Evolutionary conservation across 306 rosid genomes (phyloP).

Genomic region (Dryas octopetala): DNA sequence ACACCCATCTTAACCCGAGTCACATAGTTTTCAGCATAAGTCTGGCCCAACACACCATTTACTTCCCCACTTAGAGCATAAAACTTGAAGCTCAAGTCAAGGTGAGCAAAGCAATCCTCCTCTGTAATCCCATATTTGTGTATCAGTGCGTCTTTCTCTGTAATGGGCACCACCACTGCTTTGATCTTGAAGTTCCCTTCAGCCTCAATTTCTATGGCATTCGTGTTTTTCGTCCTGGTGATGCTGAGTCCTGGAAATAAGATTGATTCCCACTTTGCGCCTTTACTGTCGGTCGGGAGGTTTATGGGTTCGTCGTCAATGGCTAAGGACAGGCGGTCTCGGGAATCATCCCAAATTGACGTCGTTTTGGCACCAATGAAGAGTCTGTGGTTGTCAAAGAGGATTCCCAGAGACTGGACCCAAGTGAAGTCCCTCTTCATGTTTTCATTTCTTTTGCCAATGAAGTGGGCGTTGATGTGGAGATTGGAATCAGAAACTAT

Average conservation of each 20-base stretch:
- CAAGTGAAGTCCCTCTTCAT: constrained; percentile 64
- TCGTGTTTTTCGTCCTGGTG: background rate
- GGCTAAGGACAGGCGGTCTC: constrained; percentile 26
- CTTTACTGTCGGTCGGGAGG: constrained; percentile 11
- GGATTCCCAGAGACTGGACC: constrained; percentile 39
- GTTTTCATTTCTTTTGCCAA: constrained; percentile 26
- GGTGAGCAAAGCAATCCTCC: constrained; percentile 38
- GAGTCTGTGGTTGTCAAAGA: constrained; percentile 29
- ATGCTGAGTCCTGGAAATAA: background rate
- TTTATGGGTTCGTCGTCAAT: constrained; percentile 14
- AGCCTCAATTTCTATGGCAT: constrained; percentile 25
- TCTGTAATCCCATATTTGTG: constrained; percentile 24
- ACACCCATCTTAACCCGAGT: constrained; percentile 46
- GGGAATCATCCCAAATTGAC: constrained; percentile 21
- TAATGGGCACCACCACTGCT: constrained; percentile 32
- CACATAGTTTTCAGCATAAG: constrained; percentile 28
- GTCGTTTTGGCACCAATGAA: constrained; percentile 27
- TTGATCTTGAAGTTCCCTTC: constrained; percentile 28
- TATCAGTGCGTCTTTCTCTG: constrained; percentile 10
- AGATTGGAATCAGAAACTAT: constrained; percentile 32
- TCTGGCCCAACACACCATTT: constrained; percentile 34
- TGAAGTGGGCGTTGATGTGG: constrained; percentile 40
- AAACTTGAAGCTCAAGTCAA: constrained; percentile 39
- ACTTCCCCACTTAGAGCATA: constrained; percentile 25
- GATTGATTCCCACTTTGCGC: constrained; percentile 16